A percentile compares a stretch with the other conserved stretches of the same genome.
Evolutionary conservation across 345 rosid species (phyloP).

Genomic region (Pugionium cornutum): DNA sequence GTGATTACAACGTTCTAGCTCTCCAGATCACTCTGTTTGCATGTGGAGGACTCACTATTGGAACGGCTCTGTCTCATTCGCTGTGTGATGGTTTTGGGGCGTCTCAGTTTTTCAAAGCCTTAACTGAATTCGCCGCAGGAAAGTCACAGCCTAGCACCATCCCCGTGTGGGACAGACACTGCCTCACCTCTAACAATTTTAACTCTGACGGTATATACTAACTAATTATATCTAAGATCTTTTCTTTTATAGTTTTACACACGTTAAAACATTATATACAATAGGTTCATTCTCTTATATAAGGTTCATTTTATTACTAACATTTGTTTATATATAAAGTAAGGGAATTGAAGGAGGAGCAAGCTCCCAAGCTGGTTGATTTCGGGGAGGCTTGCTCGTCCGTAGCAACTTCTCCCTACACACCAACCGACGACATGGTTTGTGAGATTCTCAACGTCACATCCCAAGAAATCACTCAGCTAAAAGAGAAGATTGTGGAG

Average conservation of each 20-base stretch:
- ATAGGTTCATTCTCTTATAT: too few relatives aligned
- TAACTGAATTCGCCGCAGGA: slow-evolving; percentile 49
- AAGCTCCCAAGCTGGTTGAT: slow-evolving; percentile 28
- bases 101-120: slow-evolving; percentile 50
- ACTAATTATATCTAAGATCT: neutral
- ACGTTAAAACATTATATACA: neutral
- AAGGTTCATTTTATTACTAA: neutral
- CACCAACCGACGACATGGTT: slow-evolving; percentile 44
- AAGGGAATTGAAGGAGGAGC: slow-evolving; percentile 25
- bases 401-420: slow-evolving; percentile 46
- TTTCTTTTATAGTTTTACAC: neutral
- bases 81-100: slow-evolving; percentile 65
- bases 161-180: slow-evolving; percentile 60
- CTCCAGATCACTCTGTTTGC: slow-evolving; percentile 54
- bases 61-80: slow-evolving; percentile 59
- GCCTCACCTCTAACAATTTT: slow-evolving; percentile 33
- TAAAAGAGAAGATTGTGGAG: slow-evolving; percentile 36
- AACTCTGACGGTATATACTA: slow-evolving; percentile 4
- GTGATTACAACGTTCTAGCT: slow-evolving; percentile 29
- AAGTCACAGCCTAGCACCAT: slow-evolving; percentile 44
- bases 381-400: slow-evolving; percentile 32
- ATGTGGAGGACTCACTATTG: slow-evolving; percentile 63
- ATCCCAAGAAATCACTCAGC: slow-evolving; percentile 39
- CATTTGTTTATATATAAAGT: neutral
- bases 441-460: slow-evolving; percentile 44